Evolutionary conservation across 495 filamentous ascomycete species (phyloP).

Genomic region (Tuber brumale): DNA sequence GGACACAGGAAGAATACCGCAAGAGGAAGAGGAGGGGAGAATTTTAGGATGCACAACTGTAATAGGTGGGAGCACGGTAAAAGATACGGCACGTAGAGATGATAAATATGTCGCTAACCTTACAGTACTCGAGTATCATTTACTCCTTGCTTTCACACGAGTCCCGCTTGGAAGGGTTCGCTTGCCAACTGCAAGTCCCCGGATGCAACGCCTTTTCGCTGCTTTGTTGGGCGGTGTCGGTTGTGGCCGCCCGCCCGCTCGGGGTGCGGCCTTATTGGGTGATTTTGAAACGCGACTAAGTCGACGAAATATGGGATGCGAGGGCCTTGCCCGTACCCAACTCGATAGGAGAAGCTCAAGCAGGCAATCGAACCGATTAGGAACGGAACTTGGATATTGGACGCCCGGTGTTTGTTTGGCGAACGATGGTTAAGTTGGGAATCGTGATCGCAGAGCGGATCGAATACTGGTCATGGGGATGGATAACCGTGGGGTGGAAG

Average conservation of each 20-base stretch:
- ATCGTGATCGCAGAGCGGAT: slow-evolving; percentile 38
- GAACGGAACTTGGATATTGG: background rate
- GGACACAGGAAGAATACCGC: background rate
- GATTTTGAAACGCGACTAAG: background rate
- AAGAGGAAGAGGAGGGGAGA: background rate
- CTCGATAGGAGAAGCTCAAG: background rate
- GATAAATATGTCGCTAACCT: background rate
- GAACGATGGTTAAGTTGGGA: slow-evolving; percentile 32
- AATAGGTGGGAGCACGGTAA: background rate
- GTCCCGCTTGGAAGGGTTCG: background rate
- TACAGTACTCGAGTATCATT: no score
- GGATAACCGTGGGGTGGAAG: slow-evolving; percentile 2
- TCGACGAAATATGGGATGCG: background rate
- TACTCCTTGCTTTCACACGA: background rate
- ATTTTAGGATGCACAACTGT: background rate
- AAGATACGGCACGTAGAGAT: background rate
- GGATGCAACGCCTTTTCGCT: background rate
- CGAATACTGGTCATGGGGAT: slow-evolving; percentile 33
- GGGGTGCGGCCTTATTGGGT: slow-evolving; percentile 1
- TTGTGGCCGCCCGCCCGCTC: slow-evolving; percentile 4
- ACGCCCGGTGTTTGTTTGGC: background rate
- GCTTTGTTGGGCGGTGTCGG: slow-evolving; percentile 1
- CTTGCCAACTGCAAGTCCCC: background rate
- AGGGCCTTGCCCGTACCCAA: background rate
- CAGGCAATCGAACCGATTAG: slow-evolving; percentile 3